Evolutionary conservation across 2,329 filamentous ascomycete genomes (phyloP).

Genomic region (Colletotrichum tropicale): DNA sequence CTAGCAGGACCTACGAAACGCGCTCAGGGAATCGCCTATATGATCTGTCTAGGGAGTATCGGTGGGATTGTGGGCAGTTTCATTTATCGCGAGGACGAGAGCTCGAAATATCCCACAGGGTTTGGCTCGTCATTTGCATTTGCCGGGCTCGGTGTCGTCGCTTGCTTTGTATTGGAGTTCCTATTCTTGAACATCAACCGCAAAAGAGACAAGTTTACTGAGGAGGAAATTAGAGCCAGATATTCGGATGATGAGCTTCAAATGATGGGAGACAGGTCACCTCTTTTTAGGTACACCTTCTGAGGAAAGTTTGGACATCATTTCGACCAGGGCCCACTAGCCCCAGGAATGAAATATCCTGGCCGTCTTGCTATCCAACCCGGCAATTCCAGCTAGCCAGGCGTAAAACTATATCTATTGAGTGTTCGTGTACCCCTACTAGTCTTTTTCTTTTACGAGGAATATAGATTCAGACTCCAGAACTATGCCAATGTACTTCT

Average conservation of each 20-base stretch:
- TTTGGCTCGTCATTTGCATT: slow-evolving; percentile 37
- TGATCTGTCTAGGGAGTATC: slow-evolving; percentile 30
- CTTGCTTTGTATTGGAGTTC: slow-evolving; percentile 31
- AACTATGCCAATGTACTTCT: fast-evolving
- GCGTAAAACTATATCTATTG: fast-evolving
- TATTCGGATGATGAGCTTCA: slow-evolving; percentile 33
- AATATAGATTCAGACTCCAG: neutral
- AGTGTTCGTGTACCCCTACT: neutral
- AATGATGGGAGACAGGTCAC: slow-evolving; percentile 31
- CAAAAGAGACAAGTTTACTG: slow-evolving; percentile 24
- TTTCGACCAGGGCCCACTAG: neutral
- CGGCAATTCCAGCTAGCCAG: neutral
- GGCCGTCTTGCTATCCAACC: neutral
- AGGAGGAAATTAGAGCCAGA: slow-evolving; percentile 23
- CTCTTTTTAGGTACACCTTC: neutral
- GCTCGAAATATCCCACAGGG: slow-evolving; percentile 53
- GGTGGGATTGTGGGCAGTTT: slow-evolving; percentile 32
- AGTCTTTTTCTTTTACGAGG: fast-evolving
- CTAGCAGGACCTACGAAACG: slow-evolving; percentile 25
- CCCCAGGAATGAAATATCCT: neutral
- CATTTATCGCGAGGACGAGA: slow-evolving; percentile 29
- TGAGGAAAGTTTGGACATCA: neutral
- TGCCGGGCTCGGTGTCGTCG: slow-evolving; percentile 28
- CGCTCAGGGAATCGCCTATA: slow-evolving; percentile 30
- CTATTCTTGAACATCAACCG: slow-evolving; percentile 29